Evolutionary conservation across 768 basidiomycete genomes (phyloP), one percentile per base, ranked within the genome.

Genomic region (Podaxis sp.): DNA sequence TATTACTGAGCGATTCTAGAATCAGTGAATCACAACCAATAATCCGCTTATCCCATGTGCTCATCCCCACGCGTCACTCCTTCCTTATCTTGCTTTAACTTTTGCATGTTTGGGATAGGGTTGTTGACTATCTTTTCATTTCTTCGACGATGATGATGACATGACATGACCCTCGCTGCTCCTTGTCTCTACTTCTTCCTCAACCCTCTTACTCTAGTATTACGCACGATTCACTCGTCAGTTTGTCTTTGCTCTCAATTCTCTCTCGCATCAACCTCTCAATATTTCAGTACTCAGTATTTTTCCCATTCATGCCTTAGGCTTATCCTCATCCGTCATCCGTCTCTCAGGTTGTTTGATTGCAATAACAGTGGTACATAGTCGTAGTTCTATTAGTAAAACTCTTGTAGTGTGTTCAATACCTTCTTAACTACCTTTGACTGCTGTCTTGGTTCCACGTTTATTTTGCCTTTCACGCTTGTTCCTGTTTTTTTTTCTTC

Each of bases 11-110:
- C 72, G 80, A 70, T 83, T 86, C 68, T 82, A 78, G 61, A 66
- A 76, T 53, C 77, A 77, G 51, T 78, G 84, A 72, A 80, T 81
- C 66, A 76, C 81, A 82, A 82, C 67, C 89, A 89, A 75, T 90
- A 89, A 75, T 88, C 80, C 70, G 56, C 51, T 64, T 37, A 66
- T 64, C 50, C 62, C 67, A 67, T 62, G 63, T 69, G 65, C 64
- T 69, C 60, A 38, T 58, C 36, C 10, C 17, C 41, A 53, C 40
- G 11, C 20, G 36, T 28, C 40, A 24, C 17, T 58, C 38, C 44
- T 60, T 46, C 41, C 15, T 58, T 68, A 56, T 65, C 54, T 62
- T 65, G 66, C 66, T 66, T 71, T 64, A 62, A 40, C 24, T 60
- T 38, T 52, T 24, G 37, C 54, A 38, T 56, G 54, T 24, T 56